These are phyloP conservation scores for Globisporangium polare DNA, from an alignment of 352 stramenopile genomes.

Conservation along the genomic window DNA sequence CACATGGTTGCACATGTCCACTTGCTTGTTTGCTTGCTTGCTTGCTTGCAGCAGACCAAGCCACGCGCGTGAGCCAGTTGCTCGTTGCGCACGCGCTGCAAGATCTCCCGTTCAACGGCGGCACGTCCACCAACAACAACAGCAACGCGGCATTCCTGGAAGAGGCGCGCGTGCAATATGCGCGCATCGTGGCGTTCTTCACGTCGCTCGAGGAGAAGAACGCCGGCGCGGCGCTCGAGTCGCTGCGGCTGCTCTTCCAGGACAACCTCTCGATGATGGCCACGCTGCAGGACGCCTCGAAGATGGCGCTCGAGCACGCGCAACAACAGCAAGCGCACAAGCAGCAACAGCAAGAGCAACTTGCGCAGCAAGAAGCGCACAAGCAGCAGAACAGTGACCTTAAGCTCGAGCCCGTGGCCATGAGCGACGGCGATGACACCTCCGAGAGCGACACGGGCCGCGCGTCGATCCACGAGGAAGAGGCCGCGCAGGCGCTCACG, in stretches of 20 bases:
- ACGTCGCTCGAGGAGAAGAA: constrained; percentile 38
- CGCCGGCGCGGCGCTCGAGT: constrained; percentile 26
- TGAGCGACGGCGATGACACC: constrained; percentile 13
- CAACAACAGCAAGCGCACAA: constrained; percentile 3
- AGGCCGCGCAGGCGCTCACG: constrained; percentile 69
- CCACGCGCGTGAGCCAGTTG: constrained; percentile 54
- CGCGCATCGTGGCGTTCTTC: constrained; percentile 29
- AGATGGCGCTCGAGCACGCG: constrained; percentile 15
- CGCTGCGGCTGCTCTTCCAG: constrained; percentile 40
- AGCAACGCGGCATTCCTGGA: constrained; percentile 50
- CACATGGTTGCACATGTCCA: constrained; percentile 4
- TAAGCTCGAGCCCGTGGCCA: constrained; percentile 10
- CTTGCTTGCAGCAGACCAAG: constrained; percentile 28
- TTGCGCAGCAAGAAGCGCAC: neutral
- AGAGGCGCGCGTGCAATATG: constrained; percentile 46
- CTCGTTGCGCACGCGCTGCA: constrained; percentile 45
- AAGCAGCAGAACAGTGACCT: neutral
- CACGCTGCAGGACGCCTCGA: constrained; percentile 43
- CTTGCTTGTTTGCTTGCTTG: neutral
- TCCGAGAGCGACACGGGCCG: constrained; percentile 9
- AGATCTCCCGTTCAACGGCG: constrained; percentile 14
- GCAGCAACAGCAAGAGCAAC: neutral
- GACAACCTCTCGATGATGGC: constrained; percentile 28
- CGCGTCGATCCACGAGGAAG: constrained; percentile 49
- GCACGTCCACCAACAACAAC: constrained; percentile 18